Evolutionary conservation across 23 red algal species (phyloP).

Genomic region (Gracilaria caudata): DNA sequence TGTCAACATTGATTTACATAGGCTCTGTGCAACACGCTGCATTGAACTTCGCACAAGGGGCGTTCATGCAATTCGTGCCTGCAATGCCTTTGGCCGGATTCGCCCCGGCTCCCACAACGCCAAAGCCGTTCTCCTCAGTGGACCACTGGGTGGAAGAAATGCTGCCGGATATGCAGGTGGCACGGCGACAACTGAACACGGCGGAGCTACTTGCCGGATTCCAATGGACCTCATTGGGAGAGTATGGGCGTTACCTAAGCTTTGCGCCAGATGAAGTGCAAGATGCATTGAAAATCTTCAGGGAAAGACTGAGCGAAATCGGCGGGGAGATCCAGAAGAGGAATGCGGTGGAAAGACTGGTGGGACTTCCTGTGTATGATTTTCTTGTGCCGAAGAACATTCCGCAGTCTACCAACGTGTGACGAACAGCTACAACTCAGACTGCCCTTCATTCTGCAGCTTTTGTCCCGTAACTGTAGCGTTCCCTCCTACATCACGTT

Average conservation of each 20-base stretch:
- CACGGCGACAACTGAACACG: constrained; percentile 11
- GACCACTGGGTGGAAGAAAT: neutral
- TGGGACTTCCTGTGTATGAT: neutral
- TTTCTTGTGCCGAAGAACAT: too few species aligned
- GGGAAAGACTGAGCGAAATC: neutral
- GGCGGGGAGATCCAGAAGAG: constrained; percentile 19
- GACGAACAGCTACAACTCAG: too few species aligned
- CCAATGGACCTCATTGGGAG: constrained; percentile 24
- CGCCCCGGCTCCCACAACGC: constrained; percentile 4
- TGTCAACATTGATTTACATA: constrained; percentile 37
- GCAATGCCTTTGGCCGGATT: constrained; percentile 34
- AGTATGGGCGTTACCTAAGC: neutral
- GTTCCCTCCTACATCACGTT: too few species aligned
- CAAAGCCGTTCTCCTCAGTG: neutral
- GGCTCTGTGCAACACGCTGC: constrained; percentile 48
- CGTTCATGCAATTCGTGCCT: constrained; percentile 38
- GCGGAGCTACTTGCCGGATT: constrained; percentile 40
- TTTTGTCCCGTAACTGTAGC: too few species aligned
- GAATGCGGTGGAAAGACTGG: neutral
- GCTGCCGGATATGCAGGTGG: constrained; percentile 14
- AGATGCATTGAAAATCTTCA: neutral
- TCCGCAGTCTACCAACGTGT: too few species aligned
- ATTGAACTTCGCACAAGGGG: constrained; percentile 27
- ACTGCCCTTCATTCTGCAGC: too few species aligned
- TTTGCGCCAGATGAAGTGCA: neutral